These are phyloP conservation scores for Phytophthora citricola DNA, from an alignment of 352 stramenopile species.

Conservation along the genomic window DNA sequence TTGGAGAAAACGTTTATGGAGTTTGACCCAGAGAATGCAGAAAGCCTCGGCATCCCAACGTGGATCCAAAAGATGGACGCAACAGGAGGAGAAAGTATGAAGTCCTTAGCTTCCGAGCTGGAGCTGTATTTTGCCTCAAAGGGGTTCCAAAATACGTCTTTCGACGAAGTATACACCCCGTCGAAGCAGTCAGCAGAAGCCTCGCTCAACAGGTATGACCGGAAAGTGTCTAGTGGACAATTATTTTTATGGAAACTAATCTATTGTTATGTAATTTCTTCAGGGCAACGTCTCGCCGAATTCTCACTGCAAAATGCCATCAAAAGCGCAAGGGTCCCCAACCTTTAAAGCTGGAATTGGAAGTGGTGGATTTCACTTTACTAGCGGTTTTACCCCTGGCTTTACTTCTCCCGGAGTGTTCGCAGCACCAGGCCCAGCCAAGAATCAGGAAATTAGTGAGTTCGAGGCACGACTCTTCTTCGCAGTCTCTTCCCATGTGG, in stretches of 20 bases:
- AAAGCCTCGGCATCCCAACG: constrained; percentile 8
- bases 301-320: constrained; percentile 23
- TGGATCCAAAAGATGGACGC: not conserved
- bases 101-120: constrained; percentile 17
- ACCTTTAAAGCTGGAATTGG: not conserved
- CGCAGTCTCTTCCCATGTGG: constrained; percentile 22
- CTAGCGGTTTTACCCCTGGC: not conserved
- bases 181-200: not conserved
- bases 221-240: no score
- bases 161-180: constrained; percentile 28
- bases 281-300: constrained; percentile 26
- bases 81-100: constrained; percentile 4
- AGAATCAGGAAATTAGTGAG: not conserved
- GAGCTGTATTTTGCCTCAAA: constrained; percentile 27
- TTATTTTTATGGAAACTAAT: not conserved
- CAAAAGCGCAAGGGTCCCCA: not conserved
- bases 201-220: constrained; percentile 25
- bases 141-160: constrained; percentile 33
- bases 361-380: not conserved
- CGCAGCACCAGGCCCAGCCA: no score
- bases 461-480: not conserved
- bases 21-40: constrained; percentile 26
- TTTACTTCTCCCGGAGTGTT: not conserved
- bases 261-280: not conserved
- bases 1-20: constrained; percentile 21